Evolutionary conservation across 495 filamentous ascomycete species (phyloP).

Genomic region (Lepidopterella palustris): DNA sequence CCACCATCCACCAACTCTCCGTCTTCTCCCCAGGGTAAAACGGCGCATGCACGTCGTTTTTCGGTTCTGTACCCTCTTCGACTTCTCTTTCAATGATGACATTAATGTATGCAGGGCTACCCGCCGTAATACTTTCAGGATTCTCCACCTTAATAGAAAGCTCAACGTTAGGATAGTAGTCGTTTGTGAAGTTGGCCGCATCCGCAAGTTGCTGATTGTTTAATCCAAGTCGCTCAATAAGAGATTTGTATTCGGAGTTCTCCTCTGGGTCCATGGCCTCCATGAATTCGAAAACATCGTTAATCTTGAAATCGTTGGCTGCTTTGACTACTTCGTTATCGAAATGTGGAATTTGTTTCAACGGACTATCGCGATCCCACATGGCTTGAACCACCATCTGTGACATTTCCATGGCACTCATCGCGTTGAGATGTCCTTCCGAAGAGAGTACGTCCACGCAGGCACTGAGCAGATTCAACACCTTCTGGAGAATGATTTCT

Average conservation of each 20-base stretch:
- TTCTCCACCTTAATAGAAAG: slow-evolving; percentile 84
- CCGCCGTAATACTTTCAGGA: slow-evolving; percentile 67
- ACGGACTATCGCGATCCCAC: slow-evolving; percentile 95
- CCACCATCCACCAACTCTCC: slow-evolving; percentile 97
- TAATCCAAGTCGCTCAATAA: slow-evolving; percentile 72
- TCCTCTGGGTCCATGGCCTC: slow-evolving; percentile 94
- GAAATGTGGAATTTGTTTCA: slow-evolving; percentile 98
- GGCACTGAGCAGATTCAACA: slow-evolving; percentile 82
- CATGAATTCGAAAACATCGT: slow-evolving; percentile 97
- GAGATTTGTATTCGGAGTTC: slow-evolving; percentile 65
- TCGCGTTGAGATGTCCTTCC: slow-evolving; percentile 91
- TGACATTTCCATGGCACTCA: slow-evolving; percentile 98
- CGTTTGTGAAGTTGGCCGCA: slow-evolving; percentile 93
- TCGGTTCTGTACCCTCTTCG: slow-evolving; percentile 61
- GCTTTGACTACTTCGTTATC: slow-evolving; percentile 73
- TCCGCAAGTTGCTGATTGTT: slow-evolving; percentile 75
- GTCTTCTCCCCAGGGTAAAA: slow-evolving; percentile 91
- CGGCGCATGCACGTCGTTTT: slow-evolving; percentile 85
- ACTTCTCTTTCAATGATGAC: slow-evolving; percentile 82
- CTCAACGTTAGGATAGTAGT: slow-evolving; percentile 89
- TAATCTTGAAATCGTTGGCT: slow-evolving; percentile 73
- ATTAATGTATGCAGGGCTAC: slow-evolving; percentile 74
- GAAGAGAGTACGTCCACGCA: slow-evolving; percentile 93
- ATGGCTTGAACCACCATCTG: slow-evolving; percentile 99
- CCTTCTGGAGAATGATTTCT: slow-evolving; percentile 75